Percentiles rank a stretch among this genome's conserved stretches.
Conservation (phyloP, 352 stramenopile genomes). For the Albugo laibachii region DNA sequence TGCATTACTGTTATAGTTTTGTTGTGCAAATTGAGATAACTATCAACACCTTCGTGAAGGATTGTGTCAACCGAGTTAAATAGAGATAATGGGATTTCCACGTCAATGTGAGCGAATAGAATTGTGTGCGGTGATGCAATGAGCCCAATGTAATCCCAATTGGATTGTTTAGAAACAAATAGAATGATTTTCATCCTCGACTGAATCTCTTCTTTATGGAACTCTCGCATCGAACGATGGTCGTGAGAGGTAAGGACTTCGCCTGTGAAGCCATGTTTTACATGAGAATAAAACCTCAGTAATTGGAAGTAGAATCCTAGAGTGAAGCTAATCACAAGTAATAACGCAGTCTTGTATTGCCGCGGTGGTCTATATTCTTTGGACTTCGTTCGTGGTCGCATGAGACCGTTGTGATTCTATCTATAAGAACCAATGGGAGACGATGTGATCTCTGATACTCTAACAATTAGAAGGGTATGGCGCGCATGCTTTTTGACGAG, state of each 20-base stretch:
- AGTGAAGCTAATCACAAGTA: slow-evolving; percentile 14
- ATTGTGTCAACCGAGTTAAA: slow-evolving; percentile 37
- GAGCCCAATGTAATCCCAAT: slow-evolving; percentile 60
- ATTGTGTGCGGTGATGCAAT: slow-evolving; percentile 34
- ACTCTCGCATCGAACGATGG: no score
- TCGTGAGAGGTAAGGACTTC: slow-evolving; percentile 26
- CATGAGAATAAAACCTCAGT: slow-evolving; percentile 40
- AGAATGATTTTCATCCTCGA: slow-evolving; percentile 24
- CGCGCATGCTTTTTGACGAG: no score
- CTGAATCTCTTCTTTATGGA: no score
- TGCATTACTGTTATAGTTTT: slow-evolving; percentile 66
- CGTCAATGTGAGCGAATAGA: slow-evolving; percentile 45
- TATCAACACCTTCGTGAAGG: slow-evolving; percentile 37
- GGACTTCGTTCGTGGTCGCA: no score
- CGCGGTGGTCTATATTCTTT: no score
- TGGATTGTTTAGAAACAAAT: slow-evolving; percentile 54
- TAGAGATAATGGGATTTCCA: slow-evolving; percentile 22
- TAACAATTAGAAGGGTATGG: no score
- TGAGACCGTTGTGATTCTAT: no score
- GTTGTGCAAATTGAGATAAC: slow-evolving; percentile 62
- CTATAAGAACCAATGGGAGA: no score
- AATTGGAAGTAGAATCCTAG: slow-evolving; percentile 51
- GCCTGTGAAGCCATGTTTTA: slow-evolving; percentile 30
- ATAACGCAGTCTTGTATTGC: slow-evolving; percentile 1
- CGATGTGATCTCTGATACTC: no score